phyloP scores from a whole-genome alignment of 805 yeast species.

The Blastobotrys peoriensis region DNA sequence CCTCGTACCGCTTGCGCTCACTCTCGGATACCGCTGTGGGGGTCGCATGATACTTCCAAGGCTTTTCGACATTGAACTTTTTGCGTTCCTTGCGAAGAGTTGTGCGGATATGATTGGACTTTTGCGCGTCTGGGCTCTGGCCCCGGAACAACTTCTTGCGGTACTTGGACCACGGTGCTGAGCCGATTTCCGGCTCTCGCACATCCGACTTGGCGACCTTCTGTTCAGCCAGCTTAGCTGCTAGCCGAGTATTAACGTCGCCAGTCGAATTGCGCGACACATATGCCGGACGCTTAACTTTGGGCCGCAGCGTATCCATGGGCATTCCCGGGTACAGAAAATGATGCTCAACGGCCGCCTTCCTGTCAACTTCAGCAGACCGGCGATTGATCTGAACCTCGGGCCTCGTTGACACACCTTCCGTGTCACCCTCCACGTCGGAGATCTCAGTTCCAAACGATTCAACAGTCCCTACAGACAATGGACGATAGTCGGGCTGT shows the following conservation, averaged over 20 bases:
- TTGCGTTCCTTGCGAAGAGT: constrained; percentile 40
- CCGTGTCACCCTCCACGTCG: not conserved
- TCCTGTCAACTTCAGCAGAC: not conserved
- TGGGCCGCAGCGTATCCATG: not conserved
- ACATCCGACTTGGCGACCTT: not conserved
- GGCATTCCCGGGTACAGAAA: not conserved
- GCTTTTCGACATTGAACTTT: constrained; percentile 78
- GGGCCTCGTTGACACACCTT: not conserved
- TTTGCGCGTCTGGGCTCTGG: not conserved
- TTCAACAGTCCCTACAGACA: not conserved
- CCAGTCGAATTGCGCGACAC: not conserved
- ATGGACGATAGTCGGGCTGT: not conserved
- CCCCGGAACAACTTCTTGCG: not conserved
- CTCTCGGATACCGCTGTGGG: constrained; percentile 38
- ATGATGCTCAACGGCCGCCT: not conserved
- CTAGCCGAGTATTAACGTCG: not conserved
- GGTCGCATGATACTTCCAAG: constrained; percentile 84
- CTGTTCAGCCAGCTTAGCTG: not conserved
- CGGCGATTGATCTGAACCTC: not conserved
- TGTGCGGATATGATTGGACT: constrained; percentile 12
- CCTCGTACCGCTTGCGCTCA: constrained; percentile 87
- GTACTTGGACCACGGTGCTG: not conserved
- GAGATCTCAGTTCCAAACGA: not conserved
- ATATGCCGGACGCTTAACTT: not conserved
- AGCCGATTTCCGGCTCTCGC: not conserved